These are phyloP conservation scores for Nemania diffusa DNA, from an alignment of 2,329 filamentous ascomycete genomes.

Conservation along the genomic window DNA sequence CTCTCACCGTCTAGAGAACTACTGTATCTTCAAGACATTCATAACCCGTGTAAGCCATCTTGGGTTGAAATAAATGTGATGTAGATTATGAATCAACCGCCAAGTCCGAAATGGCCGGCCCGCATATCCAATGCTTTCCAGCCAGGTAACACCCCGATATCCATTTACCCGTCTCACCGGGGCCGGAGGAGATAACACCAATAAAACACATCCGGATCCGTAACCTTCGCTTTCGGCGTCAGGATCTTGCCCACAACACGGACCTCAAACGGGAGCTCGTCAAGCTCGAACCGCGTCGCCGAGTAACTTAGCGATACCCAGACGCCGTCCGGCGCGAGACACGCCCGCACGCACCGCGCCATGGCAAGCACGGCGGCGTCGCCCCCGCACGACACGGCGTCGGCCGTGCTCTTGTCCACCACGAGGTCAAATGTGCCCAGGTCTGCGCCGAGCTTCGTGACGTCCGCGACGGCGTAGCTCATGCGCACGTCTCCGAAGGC, in stretches of 20 bases:
- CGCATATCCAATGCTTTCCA: background rate
- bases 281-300: slow-evolving; percentile 52
- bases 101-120: background rate
- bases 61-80: too few species aligned
- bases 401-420: slow-evolving; percentile 62
- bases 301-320: slow-evolving; percentile 64
- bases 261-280: slow-evolving; percentile 54
- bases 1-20: too few species aligned
- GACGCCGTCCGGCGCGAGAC: slow-evolving; percentile 51
- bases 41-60: too few species aligned
- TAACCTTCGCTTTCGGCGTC: slow-evolving; percentile 53
- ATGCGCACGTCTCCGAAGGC: slow-evolving; percentile 58
- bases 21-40: too few species aligned
- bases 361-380: slow-evolving; percentile 53
- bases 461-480: slow-evolving; percentile 58
- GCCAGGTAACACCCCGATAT: background rate
- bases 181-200: slow-evolving; percentile 58
- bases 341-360: slow-evolving; percentile 51
- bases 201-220: slow-evolving; percentile 59
- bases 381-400: slow-evolving; percentile 60
- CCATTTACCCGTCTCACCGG: background rate
- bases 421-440: slow-evolving; percentile 53
- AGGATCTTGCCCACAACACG: slow-evolving; percentile 56
- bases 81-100: background rate
- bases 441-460: slow-evolving; percentile 51